phyloP scores from a whole-genome alignment of 192 early-diverging fungal genomes.

The Coemansia sp. region DNA sequence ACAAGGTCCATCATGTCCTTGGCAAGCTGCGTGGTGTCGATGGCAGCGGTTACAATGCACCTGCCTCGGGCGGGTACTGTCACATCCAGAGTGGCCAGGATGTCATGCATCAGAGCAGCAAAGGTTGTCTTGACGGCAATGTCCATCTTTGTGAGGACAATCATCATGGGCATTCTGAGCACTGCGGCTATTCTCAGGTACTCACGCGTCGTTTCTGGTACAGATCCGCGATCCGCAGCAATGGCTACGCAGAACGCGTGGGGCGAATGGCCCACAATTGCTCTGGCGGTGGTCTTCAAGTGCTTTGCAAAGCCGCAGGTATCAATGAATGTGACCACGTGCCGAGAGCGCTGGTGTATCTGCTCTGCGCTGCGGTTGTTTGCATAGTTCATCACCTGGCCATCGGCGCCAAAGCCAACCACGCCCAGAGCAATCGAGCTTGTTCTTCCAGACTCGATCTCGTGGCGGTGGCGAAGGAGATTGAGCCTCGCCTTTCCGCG shows the following conservation, averaged over 20 bases:
- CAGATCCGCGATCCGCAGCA: slow-evolving; percentile 63
- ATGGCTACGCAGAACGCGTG: slow-evolving; percentile 87
- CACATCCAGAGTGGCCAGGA: slow-evolving; percentile 49
- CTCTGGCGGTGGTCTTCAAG: slow-evolving; percentile 86
- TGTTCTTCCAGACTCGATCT: slow-evolving; percentile 89
- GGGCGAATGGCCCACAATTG: slow-evolving; percentile 84
- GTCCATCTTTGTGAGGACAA: slow-evolving; percentile 87
- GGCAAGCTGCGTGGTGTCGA: slow-evolving; percentile 25
- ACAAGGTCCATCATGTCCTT: slow-evolving; percentile 49
- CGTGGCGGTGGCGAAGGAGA: slow-evolving; percentile 87
- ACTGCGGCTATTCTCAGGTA: slow-evolving; percentile 79
- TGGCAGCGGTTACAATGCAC: slow-evolving; percentile 29
- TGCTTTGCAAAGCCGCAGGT: slow-evolving; percentile 89
- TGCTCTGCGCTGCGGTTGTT: slow-evolving; percentile 76
- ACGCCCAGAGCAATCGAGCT: slow-evolving; percentile 84
- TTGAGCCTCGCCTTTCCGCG: slow-evolving; percentile 80
- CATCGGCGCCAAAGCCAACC: slow-evolving; percentile 76
- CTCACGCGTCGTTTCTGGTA: slow-evolving; percentile 72
- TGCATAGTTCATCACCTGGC: slow-evolving; percentile 74
- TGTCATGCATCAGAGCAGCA: slow-evolving; percentile 53
- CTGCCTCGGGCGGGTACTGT: slow-evolving; percentile 37
- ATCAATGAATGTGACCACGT: slow-evolving; percentile 84
- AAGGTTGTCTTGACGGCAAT: slow-evolving; percentile 59
- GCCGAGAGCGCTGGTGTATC: slow-evolving; percentile 69
- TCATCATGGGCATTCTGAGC: slow-evolving; percentile 78